A percentile compares a stretch with the other conserved stretches of the same genome.
These are phyloP conservation scores for Syzygium aqueum DNA, from an alignment of 345 rosid genomes.

Conservation along the genomic window DNA sequence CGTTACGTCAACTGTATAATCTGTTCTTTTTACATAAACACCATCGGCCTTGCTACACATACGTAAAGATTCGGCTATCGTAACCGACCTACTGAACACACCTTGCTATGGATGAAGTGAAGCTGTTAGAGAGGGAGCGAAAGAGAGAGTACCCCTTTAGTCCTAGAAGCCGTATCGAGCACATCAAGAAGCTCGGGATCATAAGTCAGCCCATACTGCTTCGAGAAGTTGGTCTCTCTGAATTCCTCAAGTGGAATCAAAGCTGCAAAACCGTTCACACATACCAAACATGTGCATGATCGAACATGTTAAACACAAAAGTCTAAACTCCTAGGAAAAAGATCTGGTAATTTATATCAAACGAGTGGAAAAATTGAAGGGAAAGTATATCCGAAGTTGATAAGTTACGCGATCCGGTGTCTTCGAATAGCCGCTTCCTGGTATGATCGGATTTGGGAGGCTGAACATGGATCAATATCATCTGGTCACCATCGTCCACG, in stretches of 20 bases:
- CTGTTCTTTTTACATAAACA: neutral
- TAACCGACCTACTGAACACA: neutral
- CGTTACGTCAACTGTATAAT: neutral
- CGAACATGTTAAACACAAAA: neutral
- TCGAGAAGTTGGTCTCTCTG: conserved; percentile 29
- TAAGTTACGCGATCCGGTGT: conserved; percentile 40
- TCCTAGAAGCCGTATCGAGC: conserved; percentile 23
- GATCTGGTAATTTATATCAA: neutral
- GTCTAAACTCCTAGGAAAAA: neutral
- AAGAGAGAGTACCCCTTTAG: conserved; percentile 22
- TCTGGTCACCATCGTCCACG: conserved; percentile 7
- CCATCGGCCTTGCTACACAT: neutral
- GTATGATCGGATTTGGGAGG: conserved; percentile 37
- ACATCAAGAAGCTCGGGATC: conserved; percentile 30
- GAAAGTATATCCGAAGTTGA: neutral
- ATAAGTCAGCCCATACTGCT: conserved; percentile 32
- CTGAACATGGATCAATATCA: conserved; percentile 37
- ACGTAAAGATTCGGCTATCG: neutral
- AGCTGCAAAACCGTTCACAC: conserved; percentile 15
- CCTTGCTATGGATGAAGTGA: neutral
- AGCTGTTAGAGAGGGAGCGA: neutral
- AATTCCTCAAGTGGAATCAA: conserved; percentile 37
- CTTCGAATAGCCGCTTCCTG: conserved; percentile 35
- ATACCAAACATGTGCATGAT: neutral
- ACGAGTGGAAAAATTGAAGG: neutral